These are phyloP conservation scores for Fusarium xylarioides DNA, from an alignment of 2,329 filamentous ascomycete genomes.

Conservation along the genomic window DNA sequence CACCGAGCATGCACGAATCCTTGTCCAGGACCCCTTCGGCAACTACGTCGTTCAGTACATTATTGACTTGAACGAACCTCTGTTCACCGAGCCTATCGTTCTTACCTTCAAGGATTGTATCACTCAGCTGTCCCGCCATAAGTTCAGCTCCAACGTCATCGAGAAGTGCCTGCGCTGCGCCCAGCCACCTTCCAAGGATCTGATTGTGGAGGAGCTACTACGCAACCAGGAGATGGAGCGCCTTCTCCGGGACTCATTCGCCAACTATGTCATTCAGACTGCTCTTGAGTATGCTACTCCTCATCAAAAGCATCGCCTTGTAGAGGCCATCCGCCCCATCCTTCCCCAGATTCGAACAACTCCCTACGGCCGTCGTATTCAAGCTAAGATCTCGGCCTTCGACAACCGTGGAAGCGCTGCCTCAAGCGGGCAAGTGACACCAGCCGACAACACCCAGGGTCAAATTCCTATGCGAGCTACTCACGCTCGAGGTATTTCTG, in stretches of 20 bases:
- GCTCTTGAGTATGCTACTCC: slow-evolving; percentile 86
- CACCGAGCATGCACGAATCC: slow-evolving; percentile 83
- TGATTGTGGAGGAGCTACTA: slow-evolving; percentile 86
- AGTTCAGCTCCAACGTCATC: slow-evolving; percentile 99
- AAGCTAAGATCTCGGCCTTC: slow-evolving; percentile 80
- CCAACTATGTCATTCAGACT: slow-evolving; percentile 98
- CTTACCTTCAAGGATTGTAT: slow-evolving; percentile 79
- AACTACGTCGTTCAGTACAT: slow-evolving; percentile 99
- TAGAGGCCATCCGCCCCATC: slow-evolving; percentile 86
- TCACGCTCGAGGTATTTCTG: slow-evolving; percentile 55
- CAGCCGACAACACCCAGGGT: slow-evolving; percentile 62
- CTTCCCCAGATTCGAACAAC: slow-evolving; percentile 87
- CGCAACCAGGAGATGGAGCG: slow-evolving; percentile 80
- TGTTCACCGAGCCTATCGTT: slow-evolving; percentile 90
- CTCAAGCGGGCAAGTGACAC: slow-evolving; percentile 61
- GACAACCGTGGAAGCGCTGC: slow-evolving; percentile 58
- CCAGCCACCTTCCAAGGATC: slow-evolving; percentile 75
- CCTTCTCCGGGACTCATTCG: slow-evolving; percentile 89
- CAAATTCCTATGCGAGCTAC: slow-evolving; percentile 61
- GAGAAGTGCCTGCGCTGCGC: slow-evolving; percentile 95
- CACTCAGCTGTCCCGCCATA: slow-evolving; percentile 84
- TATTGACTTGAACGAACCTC: slow-evolving; percentile 87
- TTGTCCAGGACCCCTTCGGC: slow-evolving; percentile 96
- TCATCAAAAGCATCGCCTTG: slow-evolving; percentile 76
- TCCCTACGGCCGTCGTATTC: slow-evolving; percentile 92